These are phyloP conservation scores for Globisporangium rhizosaccharum DNA, from an alignment of 352 stramenopile species.

Conservation along the genomic window DNA sequence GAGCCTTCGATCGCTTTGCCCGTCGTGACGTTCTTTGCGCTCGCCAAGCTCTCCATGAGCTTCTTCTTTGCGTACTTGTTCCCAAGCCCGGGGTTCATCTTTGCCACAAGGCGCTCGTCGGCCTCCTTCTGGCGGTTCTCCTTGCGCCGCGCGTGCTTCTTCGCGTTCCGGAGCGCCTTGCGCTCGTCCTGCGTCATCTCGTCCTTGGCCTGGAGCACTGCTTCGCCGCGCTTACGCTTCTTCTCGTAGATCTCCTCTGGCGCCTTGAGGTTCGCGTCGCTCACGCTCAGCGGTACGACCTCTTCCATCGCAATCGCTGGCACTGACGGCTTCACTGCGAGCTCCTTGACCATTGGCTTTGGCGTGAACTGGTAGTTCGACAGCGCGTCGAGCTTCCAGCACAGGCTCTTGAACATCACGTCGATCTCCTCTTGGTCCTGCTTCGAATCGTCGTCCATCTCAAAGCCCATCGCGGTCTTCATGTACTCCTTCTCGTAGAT, in stretches of 20 bases:
- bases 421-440: slow-evolving; percentile 94
- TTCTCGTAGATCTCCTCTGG: slow-evolving; percentile 84
- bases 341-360: slow-evolving; percentile 89
- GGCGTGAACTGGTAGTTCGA: slow-evolving; percentile 96
- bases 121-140: slow-evolving; percentile 84
- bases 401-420: slow-evolving; percentile 92
- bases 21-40: slow-evolving; percentile 79
- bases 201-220: slow-evolving; percentile 73
- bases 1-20: slow-evolving; percentile 80
- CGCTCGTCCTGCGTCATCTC: slow-evolving; percentile 87
- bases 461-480: slow-evolving; percentile 92
- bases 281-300: slow-evolving; percentile 78
- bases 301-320: slow-evolving; percentile 84
- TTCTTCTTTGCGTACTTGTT: slow-evolving; percentile 96
- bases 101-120: slow-evolving; percentile 91
- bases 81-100: slow-evolving; percentile 91
- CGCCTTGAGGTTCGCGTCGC: slow-evolving; percentile 77
- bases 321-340: slow-evolving; percentile 79
- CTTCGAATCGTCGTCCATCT: slow-evolving; percentile 88
- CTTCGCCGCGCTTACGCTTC: slow-evolving; percentile 83
- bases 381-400: slow-evolving; percentile 92
- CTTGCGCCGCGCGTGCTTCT: slow-evolving; percentile 91
- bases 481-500: slow-evolving; percentile 96
- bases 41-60: slow-evolving; percentile 75
- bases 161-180: slow-evolving; percentile 80